Evolutionary conservation across 495 filamentous ascomycete genomes (phyloP).

Genomic region (Aspergillus bridgeri): DNA sequence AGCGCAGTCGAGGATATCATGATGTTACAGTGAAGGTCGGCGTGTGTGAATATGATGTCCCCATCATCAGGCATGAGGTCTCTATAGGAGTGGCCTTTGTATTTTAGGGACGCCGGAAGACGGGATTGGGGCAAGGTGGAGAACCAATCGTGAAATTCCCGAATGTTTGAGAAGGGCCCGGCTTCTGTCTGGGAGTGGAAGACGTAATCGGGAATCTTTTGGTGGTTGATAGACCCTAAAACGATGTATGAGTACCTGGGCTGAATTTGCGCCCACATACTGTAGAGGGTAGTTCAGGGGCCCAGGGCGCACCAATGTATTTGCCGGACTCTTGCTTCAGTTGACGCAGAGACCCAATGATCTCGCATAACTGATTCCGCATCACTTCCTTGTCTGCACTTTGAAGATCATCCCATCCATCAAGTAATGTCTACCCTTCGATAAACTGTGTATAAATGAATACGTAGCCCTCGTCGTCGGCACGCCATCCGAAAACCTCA

Average conservation of each 20-base stretch:
- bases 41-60: slow-evolving; percentile 37
- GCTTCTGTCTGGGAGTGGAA: slow-evolving; percentile 23
- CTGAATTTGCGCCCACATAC: neutral
- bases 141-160: slow-evolving; percentile 45
- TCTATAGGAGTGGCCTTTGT: slow-evolving; percentile 37
- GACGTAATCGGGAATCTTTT: slow-evolving; percentile 29
- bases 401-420: slow-evolving; percentile 35
- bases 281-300: too few species aligned
- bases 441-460: slow-evolving; percentile 51
- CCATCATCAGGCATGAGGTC: slow-evolving; percentile 34
- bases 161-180: slow-evolving; percentile 39
- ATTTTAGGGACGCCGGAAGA: slow-evolving; percentile 25
- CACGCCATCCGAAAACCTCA: slow-evolving; percentile 46
- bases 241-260: slow-evolving; percentile 7
- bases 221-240: slow-evolving; percentile 31
- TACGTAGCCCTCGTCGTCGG: slow-evolving; percentile 32
- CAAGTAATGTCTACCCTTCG: slow-evolving; percentile 34
- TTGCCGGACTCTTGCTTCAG: slow-evolving; percentile 32
- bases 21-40: slow-evolving; percentile 40
- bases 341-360: slow-evolving; percentile 24
- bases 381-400: slow-evolving; percentile 28
- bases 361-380: slow-evolving; percentile 33
- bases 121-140: slow-evolving; percentile 20
- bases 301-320: slow-evolving; percentile 26
- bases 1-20: slow-evolving; percentile 31